phyloP scores from a whole-genome alignment of 495 filamentous ascomycete species.

The Bacidia rubella region DNA sequence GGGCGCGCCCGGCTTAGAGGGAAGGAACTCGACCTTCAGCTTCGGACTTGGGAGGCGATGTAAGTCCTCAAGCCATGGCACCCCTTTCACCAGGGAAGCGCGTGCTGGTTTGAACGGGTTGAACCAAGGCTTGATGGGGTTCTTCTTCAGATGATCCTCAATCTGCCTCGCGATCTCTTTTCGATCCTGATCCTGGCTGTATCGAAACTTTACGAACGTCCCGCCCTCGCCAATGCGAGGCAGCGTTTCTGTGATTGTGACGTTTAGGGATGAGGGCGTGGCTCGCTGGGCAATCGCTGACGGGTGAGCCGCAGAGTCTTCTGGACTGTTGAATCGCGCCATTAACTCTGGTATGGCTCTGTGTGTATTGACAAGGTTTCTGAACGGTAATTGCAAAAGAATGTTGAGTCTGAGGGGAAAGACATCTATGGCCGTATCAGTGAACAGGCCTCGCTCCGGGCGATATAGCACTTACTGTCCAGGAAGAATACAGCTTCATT shows the following conservation, averaged over 20 bases:
- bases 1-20: slow-evolving; percentile 46
- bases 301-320: slow-evolving; percentile 49
- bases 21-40: slow-evolving; percentile 72
- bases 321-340: slow-evolving; percentile 46
- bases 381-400: slow-evolving; percentile 38
- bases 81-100: slow-evolving; percentile 57
- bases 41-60: slow-evolving; percentile 63
- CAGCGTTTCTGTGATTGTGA: slow-evolving; percentile 64
- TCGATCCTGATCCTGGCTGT: slow-evolving; percentile 36
- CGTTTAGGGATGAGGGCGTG: slow-evolving; percentile 41
- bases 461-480: slow-evolving; percentile 53
- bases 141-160: slow-evolving; percentile 43
- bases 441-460: slow-evolving; percentile 3
- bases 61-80: slow-evolving; percentile 92
- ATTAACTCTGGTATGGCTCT: slow-evolving; percentile 46
- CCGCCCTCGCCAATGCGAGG: slow-evolving; percentile 84
- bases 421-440: slow-evolving; percentile 42
- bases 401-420: slow-evolving; percentile 69
- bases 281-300: slow-evolving; percentile 46
- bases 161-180: slow-evolving; percentile 46
- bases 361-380: slow-evolving; percentile 29
- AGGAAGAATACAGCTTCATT: slow-evolving; percentile 80
- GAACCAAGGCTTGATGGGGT: slow-evolving; percentile 78
- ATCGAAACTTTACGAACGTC: slow-evolving; percentile 77
- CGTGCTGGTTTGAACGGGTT: slow-evolving; percentile 64